These are phyloP conservation scores for Phytopythium sindhum DNA, from an alignment of 352 stramenopile species.

Conservation along the genomic window DNA sequence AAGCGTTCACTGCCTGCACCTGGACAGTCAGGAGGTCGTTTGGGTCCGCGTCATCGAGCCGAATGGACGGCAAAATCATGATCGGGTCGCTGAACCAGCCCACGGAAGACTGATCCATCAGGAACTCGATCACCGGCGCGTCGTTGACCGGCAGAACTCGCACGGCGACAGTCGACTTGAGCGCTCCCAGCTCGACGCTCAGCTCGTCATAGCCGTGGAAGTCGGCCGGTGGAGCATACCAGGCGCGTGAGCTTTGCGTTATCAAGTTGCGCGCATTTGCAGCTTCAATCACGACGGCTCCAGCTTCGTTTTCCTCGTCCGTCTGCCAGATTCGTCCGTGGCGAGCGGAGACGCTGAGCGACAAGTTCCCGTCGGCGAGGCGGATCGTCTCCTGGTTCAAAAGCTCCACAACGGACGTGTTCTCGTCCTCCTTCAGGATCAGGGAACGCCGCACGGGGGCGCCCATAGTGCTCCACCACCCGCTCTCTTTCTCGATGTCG, in stretches of 20 bases:
- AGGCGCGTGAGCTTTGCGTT: conserved; percentile 12
- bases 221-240: conserved; percentile 14
- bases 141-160: conserved; percentile 31
- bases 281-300: not conserved
- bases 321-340: not conserved
- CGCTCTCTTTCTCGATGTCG: not conserved
- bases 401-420: conserved; percentile 11
- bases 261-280: conserved; percentile 1
- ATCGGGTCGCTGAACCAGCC: conserved; percentile 24
- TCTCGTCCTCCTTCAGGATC: conserved; percentile 17
- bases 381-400: conserved; percentile 11
- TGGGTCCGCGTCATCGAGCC: conserved; percentile 28
- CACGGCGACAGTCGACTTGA: conserved; percentile 26
- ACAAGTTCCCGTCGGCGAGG: not conserved
- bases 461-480: not conserved
- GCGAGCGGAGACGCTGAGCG: not conserved
- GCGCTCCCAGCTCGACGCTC: conserved; percentile 8
- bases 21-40: conserved; percentile 32
- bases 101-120: conserved; percentile 7
- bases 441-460: conserved; percentile 7
- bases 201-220: conserved; percentile 29
- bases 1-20: conserved; percentile 22
- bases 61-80: conserved; percentile 30
- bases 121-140: conserved; percentile 21
- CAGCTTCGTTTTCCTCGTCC: not conserved